A percentile compares a stretch with the other conserved stretches of the same genome.
These are phyloP conservation scores for Saccharomyces pastorianus DNA, from an alignment of 1,139 yeast genomes.

Conservation along the genomic window DNA sequence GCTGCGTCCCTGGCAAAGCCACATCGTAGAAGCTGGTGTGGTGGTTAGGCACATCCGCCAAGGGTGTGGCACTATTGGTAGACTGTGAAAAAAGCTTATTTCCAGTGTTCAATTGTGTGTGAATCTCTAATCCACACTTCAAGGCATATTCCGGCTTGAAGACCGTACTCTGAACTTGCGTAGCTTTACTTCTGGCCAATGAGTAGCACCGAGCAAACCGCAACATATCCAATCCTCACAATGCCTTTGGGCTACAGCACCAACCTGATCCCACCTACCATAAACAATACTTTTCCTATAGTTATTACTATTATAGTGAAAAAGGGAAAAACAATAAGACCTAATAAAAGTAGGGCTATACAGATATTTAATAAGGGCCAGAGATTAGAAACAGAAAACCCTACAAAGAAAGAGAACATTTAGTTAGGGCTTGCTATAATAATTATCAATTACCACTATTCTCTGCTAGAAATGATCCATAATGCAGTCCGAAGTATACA, in stretches of 20 bases:
- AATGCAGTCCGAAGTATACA: too few relatives aligned
- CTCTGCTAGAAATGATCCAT: too few relatives aligned
- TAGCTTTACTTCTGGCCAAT: background rate
- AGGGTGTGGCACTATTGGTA: slow-evolving; percentile 34
- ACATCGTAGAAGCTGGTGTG: slow-evolving; percentile 73
- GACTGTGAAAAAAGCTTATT: slow-evolving; percentile 70
- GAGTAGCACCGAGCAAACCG: background rate
- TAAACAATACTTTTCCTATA: too few relatives aligned
- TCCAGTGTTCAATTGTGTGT: slow-evolving; percentile 72
- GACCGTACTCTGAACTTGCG: background rate
- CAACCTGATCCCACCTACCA: background rate
- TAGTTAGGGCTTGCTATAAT: too few relatives aligned
- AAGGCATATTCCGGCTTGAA: slow-evolving; percentile 32
- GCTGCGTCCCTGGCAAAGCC: slow-evolving; percentile 91
- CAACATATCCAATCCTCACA: background rate
- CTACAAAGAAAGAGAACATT: too few relatives aligned
- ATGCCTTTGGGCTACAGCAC: too few relatives aligned
- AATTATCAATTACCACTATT: too few relatives aligned
- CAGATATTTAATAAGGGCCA: too few relatives aligned
- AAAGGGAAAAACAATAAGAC: too few relatives aligned
- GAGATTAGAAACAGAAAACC: too few relatives aligned
- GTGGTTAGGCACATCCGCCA: slow-evolving; percentile 53
- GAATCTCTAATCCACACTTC: slow-evolving; percentile 88
- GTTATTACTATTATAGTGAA: too few relatives aligned
- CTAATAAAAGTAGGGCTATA: too few relatives aligned